phyloP scores from a whole-genome alignment of 108 stramenopile species.

The Cyclotella kingstonii region DNA sequence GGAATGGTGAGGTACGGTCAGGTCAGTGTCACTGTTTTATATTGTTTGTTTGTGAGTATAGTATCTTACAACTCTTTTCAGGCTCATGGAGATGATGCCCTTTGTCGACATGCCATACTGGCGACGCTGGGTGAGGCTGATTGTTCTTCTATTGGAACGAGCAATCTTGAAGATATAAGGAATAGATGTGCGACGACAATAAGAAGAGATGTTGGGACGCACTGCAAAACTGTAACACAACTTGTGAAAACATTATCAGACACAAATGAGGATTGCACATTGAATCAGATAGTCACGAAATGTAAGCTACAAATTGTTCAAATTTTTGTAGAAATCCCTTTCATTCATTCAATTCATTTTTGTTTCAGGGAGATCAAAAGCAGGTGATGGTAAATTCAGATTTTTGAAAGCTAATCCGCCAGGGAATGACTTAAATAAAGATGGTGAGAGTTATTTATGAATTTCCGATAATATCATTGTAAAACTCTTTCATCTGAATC shows the following conservation, averaged over 20 bases:
- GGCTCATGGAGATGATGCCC: conserved; percentile 58
- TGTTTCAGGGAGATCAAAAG: conserved; percentile 55
- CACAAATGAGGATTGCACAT: conserved; percentile 49
- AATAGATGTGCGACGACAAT: conserved; percentile 39
- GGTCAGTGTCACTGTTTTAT: too few relatives aligned
- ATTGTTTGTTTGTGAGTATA: neutral
- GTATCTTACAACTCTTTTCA: neutral
- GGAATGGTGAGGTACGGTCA: conserved; percentile 79
- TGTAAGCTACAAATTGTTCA: conserved; percentile 18
- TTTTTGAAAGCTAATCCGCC: conserved; percentile 70
- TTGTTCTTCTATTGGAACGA: conserved; percentile 14
- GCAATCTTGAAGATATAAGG: conserved; percentile 8
- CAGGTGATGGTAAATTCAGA: conserved; percentile 13
- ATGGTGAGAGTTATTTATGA: conserved; percentile 49
- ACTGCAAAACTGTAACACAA: conserved; percentile 55
- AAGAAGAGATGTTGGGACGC: conserved; percentile 53
- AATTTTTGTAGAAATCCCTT: too few relatives aligned
- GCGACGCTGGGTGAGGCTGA: conserved; percentile 69
- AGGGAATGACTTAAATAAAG: conserved; percentile 57
- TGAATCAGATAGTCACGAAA: conserved; percentile 66
- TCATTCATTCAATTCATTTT: too few relatives aligned
- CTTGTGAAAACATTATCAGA: conserved; percentile 42
- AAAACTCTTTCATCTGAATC: too few relatives aligned
- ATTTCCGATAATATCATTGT: too few relatives aligned
- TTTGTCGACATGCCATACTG: conserved; percentile 66